These are phyloP conservation scores for Heimioporus sp. DNA, from an alignment of 768 basidiomycete species.

Conservation along the genomic window DNA sequence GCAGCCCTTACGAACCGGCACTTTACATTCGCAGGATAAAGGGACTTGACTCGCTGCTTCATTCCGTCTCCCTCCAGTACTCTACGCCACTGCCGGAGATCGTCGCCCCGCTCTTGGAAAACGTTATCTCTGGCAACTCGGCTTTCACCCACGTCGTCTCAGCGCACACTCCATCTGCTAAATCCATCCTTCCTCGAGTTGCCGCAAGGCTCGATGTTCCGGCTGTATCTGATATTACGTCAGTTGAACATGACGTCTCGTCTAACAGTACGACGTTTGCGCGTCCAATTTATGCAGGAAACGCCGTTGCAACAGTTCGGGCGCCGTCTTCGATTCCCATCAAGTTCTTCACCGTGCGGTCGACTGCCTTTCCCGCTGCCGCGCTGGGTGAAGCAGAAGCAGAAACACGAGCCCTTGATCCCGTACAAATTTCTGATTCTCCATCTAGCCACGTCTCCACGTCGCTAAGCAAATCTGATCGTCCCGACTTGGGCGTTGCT, in stretches of 20 bases:
- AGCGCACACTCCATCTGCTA: conserved; percentile 88
- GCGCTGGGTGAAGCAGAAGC: conserved; percentile 48
- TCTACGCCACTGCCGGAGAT: conserved; percentile 69
- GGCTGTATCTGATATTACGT: conserved; percentile 88
- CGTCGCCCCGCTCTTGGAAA: conserved; percentile 79
- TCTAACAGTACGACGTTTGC: conserved; percentile 82
- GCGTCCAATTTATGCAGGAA: conserved; percentile 96
- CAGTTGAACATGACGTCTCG: conserved; percentile 67
- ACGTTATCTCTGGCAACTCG: conserved; percentile 58
- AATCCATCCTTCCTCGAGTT: conserved; percentile 90
- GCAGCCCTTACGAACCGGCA: conserved; percentile 2
- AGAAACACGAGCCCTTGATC: conserved; percentile 58
- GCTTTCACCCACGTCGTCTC: conserved; percentile 90
- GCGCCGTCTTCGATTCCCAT: conserved; percentile 72
- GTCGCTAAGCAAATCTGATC: conserved; percentile 82
- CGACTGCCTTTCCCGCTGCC: conserved; percentile 83
- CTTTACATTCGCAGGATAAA: conserved; percentile 47
- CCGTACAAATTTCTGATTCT: conserved; percentile 55
- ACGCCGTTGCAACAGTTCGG: conserved; percentile 91
- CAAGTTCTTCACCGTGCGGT: conserved; percentile 94
- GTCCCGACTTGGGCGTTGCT: conserved; percentile 89
- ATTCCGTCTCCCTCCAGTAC: conserved; percentile 71
- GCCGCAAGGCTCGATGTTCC: conserved; percentile 88
- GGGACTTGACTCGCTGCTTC: conserved; percentile 64
- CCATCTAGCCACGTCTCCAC: conserved; percentile 65